Evolutionary conservation across 2,329 filamentous ascomycete species (phyloP).

Genomic region (Neospermospora avenae): DNA sequence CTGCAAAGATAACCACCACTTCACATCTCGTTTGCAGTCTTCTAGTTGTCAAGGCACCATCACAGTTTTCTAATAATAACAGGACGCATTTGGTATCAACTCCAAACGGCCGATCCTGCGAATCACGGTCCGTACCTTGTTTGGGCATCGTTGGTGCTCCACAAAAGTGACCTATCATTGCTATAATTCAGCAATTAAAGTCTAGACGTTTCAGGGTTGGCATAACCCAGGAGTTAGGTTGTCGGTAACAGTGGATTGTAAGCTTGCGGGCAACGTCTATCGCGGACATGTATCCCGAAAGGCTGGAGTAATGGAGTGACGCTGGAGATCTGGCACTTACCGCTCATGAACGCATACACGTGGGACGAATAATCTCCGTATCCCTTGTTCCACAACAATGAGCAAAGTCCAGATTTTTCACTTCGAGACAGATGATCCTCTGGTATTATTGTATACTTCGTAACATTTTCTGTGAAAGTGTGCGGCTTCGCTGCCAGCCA

Average conservation of each 20-base stretch:
- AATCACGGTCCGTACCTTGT: slow-evolving; percentile 7
- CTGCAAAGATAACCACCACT: too few relatives aligned
- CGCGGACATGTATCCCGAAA: slow-evolving; percentile 13
- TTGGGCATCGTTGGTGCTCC: not conserved
- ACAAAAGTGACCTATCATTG: not conserved
- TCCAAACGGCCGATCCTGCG: not conserved
- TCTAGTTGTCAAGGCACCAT: not conserved
- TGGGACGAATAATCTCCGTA: slow-evolving; percentile 14
- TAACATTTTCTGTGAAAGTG: too few relatives aligned
- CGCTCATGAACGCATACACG: not conserved
- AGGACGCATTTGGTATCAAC: not conserved
- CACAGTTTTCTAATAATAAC: not conserved
- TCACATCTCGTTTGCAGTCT: not conserved
- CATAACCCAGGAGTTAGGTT: not conserved
- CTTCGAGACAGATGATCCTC: not conserved
- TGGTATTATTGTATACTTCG: too few relatives aligned
- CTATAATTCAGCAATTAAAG: not conserved
- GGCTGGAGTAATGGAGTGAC: not conserved
- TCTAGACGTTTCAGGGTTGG: slow-evolving; percentile 1
- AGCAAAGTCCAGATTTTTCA: not conserved
- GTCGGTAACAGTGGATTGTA: not conserved
- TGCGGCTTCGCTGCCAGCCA: not conserved
- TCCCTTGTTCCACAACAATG: not conserved
- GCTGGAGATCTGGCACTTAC: not conserved
- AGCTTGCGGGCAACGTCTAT: slow-evolving; percentile 7